phyloP scores from a whole-genome alignment of 805 yeast genomes.

The Saccharomyces jurei region DNA sequence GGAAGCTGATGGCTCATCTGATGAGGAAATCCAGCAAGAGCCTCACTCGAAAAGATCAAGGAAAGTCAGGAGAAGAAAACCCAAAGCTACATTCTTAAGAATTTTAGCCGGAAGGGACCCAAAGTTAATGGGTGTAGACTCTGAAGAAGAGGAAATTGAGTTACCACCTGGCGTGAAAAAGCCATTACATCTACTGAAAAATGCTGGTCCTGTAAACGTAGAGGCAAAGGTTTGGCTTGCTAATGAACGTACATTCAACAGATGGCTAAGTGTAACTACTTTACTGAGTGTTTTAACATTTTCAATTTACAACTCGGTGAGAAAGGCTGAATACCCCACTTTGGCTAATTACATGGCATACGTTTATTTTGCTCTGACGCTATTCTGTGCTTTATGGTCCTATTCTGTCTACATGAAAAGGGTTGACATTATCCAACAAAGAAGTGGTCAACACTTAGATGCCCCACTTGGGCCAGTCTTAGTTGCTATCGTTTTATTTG shows the following conservation, averaged over 20 bases:
- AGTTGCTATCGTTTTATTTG: constrained; percentile 58
- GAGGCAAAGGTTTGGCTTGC: constrained; percentile 99
- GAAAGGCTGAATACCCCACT: constrained; percentile 51
- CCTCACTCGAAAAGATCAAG: constrained; percentile 1
- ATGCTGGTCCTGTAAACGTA: constrained; percentile 85
- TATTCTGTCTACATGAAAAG: constrained; percentile 68
- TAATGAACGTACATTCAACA: constrained; percentile 91
- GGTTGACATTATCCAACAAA: constrained; percentile 60
- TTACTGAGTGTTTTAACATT: constrained; percentile 79
- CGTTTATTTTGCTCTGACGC: constrained; percentile 67
- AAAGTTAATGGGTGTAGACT: constrained; percentile 51
- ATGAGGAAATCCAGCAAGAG: constrained; percentile 26
- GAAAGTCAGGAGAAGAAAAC: constrained; percentile 25
- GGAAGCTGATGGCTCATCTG: constrained; percentile 52
- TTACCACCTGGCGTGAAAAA: constrained; percentile 85
- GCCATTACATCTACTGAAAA: constrained; percentile 72
- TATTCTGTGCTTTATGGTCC: constrained; percentile 87
- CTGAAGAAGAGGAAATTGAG: constrained; percentile 79
- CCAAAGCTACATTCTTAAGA: constrained; percentile 29
- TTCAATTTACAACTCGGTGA: constrained; percentile 69
- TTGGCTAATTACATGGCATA: constrained; percentile 69
- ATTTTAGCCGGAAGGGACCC: constrained; percentile 36
- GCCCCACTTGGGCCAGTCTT: constrained; percentile 84
- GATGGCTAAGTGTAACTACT: constrained; percentile 89
- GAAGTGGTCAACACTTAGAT: constrained; percentile 84